Percentiles rank a stretch among this genome's conserved stretches.
Conservation (phyloP, 768 basidiomycete species). For the Kwoniella bestiolae region DNA sequence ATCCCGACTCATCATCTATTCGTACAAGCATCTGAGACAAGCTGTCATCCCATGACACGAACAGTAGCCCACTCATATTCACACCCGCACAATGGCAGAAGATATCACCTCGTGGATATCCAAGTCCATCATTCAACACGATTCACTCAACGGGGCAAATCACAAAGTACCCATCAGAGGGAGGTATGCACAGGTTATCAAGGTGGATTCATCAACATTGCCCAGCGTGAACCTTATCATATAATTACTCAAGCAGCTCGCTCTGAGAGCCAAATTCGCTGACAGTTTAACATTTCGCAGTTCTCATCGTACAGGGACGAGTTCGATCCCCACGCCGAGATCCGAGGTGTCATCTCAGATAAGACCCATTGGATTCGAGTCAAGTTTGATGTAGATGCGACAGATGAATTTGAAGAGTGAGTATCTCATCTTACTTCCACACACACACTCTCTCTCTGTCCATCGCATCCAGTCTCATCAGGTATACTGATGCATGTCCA, state of each 20-base stretch:
- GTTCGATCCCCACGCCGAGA: slow-evolving; percentile 29
- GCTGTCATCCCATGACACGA: no score
- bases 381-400: slow-evolving; percentile 37
- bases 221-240: no score
- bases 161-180: slow-evolving; percentile 13
- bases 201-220: no score
- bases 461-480: no score
- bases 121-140: slow-evolving; percentile 31
- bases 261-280: neutral
- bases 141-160: slow-evolving; percentile 35
- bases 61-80: neutral
- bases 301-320: slow-evolving; percentile 33
- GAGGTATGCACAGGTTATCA: slow-evolving; percentile 30
- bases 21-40: neutral
- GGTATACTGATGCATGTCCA: no score
- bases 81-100: slow-evolving; percentile 29
- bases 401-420: slow-evolving; percentile 42
- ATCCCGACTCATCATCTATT: neutral
- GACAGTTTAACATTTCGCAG: slow-evolving; percentile 23
- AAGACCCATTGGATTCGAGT: slow-evolving; percentile 33
- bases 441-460: no score
- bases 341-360: slow-evolving; percentile 33
- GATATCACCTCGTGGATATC: slow-evolving; percentile 36
- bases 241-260: no score
- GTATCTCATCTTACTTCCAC: neutral